Evolutionary conservation across 495 filamentous ascomycete species (phyloP).

Genomic region (Bacidia rubella): DNA sequence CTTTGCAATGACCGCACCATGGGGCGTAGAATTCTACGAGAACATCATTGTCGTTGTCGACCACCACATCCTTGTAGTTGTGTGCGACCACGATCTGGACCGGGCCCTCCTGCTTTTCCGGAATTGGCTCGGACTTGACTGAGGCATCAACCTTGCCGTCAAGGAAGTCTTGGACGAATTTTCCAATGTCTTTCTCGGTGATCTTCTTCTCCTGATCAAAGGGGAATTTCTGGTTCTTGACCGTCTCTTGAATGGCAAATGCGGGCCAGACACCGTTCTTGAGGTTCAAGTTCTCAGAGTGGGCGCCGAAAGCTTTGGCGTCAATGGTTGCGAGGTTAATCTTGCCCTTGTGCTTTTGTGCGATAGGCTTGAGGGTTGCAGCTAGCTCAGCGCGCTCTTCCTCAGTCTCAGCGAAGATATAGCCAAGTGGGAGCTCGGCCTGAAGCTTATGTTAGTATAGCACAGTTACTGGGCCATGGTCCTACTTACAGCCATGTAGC

Average conservation of each 20-base stretch:
- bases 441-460: constrained; percentile 17
- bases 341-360: constrained; percentile 53
- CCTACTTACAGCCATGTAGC: constrained; percentile 75
- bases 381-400: constrained; percentile 78
- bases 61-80: constrained; percentile 83
- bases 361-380: constrained; percentile 41
- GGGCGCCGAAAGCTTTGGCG: constrained; percentile 85
- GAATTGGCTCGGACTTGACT: constrained; percentile 96
- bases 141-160: constrained; percentile 82
- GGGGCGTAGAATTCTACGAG: constrained; percentile 97
- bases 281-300: constrained; percentile 94
- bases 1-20: constrained; percentile 99
- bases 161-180: constrained; percentile 80
- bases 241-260: constrained; percentile 93
- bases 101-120: constrained; percentile 84
- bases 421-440: constrained; percentile 86
- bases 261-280: constrained; percentile 89
- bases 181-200: constrained; percentile 56
- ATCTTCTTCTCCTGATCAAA: constrained; percentile 77
- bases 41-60: constrained; percentile 92
- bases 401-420: constrained; percentile 89
- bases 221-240: constrained; percentile 95
- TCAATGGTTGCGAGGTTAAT: constrained; percentile 98
- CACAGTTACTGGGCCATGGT: neutral
- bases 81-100: constrained; percentile 86